Conservation (phyloP, 169 alveolate species). For the Plasmodium reichenowi region DNA sequence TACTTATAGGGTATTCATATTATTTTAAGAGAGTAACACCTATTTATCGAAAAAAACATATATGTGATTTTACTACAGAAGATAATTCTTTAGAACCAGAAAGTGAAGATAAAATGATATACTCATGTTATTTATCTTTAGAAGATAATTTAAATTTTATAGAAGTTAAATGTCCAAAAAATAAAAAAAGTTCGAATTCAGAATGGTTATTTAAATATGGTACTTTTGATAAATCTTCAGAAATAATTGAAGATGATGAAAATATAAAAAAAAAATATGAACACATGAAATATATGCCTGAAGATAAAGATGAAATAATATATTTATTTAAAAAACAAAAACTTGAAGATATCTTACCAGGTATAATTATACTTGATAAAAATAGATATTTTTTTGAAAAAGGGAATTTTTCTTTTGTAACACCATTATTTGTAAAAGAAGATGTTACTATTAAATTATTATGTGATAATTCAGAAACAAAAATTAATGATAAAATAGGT, state of each 20-base stretch:
- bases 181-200: neutral
- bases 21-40: constrained; percentile 2
- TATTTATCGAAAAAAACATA: constrained; percentile 25
- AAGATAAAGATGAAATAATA: constrained; percentile 35
- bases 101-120: neutral
- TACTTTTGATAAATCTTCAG: neutral
- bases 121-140: constrained; percentile 33
- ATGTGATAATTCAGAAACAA: constrained; percentile 52
- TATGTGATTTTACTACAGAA: constrained; percentile 63
- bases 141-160: constrained; percentile 37
- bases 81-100: constrained; percentile 23
- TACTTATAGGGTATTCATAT: constrained; percentile 31
- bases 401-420: constrained; percentile 41
- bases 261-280: constrained; percentile 36
- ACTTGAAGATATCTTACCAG: constrained; percentile 61
- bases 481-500: constrained; percentile 14
- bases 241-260: constrained; percentile 1
- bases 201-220: neutral
- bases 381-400: constrained; percentile 24
- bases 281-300: constrained; percentile 52
- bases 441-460: constrained; percentile 20
- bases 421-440: constrained; percentile 49
- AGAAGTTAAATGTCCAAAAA: constrained; percentile 45
- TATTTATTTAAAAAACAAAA: constrained; percentile 14
- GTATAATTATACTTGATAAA: constrained; percentile 35